Evolutionary conservation across 1,284 basidiomycete species (phyloP), one percentile per base, ranked within the genome.

Genomic region (Lignosus rhinocerotis): DNA sequence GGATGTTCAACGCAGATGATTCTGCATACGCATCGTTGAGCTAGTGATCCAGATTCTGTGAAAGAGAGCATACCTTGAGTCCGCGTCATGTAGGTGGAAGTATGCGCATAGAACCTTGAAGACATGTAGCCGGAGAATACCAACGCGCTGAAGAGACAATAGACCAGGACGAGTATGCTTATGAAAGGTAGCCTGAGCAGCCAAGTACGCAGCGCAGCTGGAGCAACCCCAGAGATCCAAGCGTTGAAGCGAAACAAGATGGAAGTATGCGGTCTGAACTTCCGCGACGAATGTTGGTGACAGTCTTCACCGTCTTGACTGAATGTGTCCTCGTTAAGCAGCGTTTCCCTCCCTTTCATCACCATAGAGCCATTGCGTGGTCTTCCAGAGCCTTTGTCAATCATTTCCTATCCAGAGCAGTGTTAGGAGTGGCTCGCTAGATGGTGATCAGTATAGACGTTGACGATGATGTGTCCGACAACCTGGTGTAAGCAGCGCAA

Each of bases 1-100:
- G 63, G 17, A 38, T 14, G 31, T 69, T 56, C 6, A 72, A 56
- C 25, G 62, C 52, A 31, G 61, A 63, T n/a, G 42, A 4, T 30
- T 61, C 57, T 55, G 45, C 33, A 21, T 12, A 2, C 38, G 8
- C 8, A 4, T 39, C 3, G 33, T 16, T 39, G n/a, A 30, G 33
- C 2, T 31, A 1, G n/a, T 9, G 17, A 14, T 4, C 1, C 3
- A 38, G 8, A 30, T 4, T 12, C 36, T 6, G 11, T 39, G 11
- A n/a, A 6, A 11, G 12, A n/a, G 38, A 17, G 30, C n/a, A 25
- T 17, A 59, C 61, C 58, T 58, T 52, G 17, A 10, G 30, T 19
- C 3, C 16, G 12, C 1, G 38, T 1, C 2, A 8, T 6, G 16
- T 16, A 16, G 0, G 21, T n/a, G 1, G 19, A 16, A 14, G 39